Percentiles rank a stretch among this genome's conserved stretches.
phyloP scores from a whole-genome alignment of 768 basidiomycete species.

The Rhodotorula paludigena region DNA sequence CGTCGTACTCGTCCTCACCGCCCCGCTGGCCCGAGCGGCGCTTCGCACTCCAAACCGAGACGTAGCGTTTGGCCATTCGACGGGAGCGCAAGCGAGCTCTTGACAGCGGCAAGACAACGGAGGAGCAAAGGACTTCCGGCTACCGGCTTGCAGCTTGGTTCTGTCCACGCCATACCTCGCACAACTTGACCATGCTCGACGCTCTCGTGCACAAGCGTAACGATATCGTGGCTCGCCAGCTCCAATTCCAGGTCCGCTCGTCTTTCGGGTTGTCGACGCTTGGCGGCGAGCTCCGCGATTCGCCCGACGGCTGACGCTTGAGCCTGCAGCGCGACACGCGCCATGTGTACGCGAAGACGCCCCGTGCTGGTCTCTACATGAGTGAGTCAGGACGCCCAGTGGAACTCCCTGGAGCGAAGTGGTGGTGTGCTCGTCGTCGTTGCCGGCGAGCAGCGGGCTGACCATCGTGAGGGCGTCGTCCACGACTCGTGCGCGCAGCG shows the following conservation, averaged over 20 bases:
- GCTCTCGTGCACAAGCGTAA: conserved; percentile 30
- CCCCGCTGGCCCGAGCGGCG: too few species aligned
- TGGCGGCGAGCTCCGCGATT: background rate
- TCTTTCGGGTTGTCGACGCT: background rate
- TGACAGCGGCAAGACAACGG: too few species aligned
- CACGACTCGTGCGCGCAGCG: conserved; percentile 3
- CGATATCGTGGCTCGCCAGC: conserved; percentile 18
- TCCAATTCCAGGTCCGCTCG: conserved; percentile 21
- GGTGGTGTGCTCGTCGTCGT: too few species aligned
- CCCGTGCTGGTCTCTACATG: conserved; percentile 37
- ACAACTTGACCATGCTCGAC: conserved; percentile 34
- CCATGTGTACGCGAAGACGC: conserved; percentile 34
- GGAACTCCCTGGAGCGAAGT: background rate
- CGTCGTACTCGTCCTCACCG: too few species aligned
- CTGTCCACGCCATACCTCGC: too few species aligned
- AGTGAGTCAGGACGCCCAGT: background rate
- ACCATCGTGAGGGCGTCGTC: too few species aligned
- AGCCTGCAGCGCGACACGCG: conserved; percentile 23
- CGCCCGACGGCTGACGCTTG: background rate
- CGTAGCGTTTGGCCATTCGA: too few species aligned
- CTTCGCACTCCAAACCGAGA: too few species aligned
- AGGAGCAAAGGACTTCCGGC: too few species aligned
- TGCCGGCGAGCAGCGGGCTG: background rate
- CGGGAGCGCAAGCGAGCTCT: too few species aligned
- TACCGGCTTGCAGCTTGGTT: too few species aligned